These are phyloP conservation scores for Apiospora kogelbergensis DNA, from an alignment of 2,329 filamentous ascomycete genomes.

Conservation along the genomic window DNA sequence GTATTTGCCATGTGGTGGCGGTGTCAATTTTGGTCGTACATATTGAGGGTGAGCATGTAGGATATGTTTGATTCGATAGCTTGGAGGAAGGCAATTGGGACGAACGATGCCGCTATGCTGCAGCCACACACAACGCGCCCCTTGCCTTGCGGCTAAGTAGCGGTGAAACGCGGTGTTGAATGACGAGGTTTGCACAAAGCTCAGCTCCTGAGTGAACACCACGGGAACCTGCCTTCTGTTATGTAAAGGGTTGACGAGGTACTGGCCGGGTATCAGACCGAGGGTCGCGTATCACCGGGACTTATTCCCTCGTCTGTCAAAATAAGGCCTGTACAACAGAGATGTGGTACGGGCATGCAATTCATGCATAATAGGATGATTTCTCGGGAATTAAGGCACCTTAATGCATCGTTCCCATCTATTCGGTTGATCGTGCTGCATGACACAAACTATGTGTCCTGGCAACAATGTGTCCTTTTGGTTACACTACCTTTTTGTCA, in stretches of 20 bases:
- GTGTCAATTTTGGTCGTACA: neutral
- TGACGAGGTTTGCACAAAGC: neutral
- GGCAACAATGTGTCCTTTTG: neutral
- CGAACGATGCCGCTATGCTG: neutral
- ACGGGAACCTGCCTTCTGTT: neutral
- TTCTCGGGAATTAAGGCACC: neutral
- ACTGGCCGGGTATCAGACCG: neutral
- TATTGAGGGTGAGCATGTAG: neutral
- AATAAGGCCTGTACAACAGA: neutral
- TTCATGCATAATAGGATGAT: neutral
- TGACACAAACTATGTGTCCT: neutral
- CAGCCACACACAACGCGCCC: neutral
- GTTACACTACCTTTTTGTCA: neutral
- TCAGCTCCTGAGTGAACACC: neutral
- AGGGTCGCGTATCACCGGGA: constrained; percentile 3
- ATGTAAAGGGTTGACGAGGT: neutral
- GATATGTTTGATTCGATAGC: neutral
- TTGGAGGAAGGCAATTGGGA: neutral
- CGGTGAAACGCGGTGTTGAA: neutral
- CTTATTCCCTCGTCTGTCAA: neutral
- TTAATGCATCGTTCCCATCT: neutral
- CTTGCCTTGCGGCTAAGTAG: neutral
- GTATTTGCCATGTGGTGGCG: neutral
- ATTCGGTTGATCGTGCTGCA: neutral
- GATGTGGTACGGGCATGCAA: neutral